Conservation (phyloP, 139 green algal genomes). For the Chlamydomonas incerta region DNA sequence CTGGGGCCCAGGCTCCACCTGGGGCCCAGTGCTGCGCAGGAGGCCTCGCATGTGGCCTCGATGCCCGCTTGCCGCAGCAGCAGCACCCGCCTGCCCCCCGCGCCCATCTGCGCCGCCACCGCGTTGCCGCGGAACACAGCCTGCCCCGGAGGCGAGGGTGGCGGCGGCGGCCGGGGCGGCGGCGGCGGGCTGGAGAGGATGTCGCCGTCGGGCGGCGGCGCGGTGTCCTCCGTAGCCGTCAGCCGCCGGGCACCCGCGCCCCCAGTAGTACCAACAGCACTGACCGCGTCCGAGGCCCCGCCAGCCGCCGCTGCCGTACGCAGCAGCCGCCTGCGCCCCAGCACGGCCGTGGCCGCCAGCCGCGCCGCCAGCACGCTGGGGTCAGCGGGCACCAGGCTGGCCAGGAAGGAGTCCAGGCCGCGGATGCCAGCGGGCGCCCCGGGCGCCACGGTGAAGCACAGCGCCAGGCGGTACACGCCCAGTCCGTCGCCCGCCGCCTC, state of each 20-base stretch:
- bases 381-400: background rate
- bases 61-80: background rate
- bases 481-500: background rate
- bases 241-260: background rate
- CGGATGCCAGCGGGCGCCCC: background rate
- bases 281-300: too few species aligned
- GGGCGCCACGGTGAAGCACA: constrained; percentile 7
- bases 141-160: background rate
- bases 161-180: background rate
- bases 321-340: background rate
- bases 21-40: background rate
- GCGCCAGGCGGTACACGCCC: background rate
- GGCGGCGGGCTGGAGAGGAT: too few species aligned
- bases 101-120: background rate
- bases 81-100: background rate
- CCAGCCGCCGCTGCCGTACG: background rate
- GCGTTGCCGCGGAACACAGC: background rate
- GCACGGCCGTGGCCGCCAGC: background rate
- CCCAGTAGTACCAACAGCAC: background rate
- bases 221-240: background rate
- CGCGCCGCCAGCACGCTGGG: background rate
- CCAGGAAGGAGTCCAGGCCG: background rate
- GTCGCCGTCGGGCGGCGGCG: background rate
- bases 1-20: background rate
- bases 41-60: background rate